Evolutionary conservation across 148 eudicot species (phyloP).

Genomic region (Silene conica): DNA sequence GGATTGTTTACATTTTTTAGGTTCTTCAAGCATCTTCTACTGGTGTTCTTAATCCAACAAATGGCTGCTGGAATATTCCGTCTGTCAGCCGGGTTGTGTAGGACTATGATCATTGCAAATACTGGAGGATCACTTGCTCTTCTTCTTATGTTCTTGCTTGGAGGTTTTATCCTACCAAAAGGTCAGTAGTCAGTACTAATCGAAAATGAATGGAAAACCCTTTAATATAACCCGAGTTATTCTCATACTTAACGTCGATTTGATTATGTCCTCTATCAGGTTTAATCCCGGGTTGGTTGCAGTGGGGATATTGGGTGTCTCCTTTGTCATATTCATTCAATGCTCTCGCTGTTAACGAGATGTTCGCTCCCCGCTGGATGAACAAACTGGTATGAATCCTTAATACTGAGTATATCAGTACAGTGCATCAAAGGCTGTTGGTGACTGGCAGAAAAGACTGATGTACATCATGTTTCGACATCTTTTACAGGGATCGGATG

Average conservation of each 20-base stretch:
- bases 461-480: background rate
- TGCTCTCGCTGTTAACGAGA: slow-evolving; percentile 77
- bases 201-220: background rate
- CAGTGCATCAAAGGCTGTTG: background rate
- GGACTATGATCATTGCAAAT: slow-evolving; percentile 87
- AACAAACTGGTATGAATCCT: slow-evolving; percentile 46
- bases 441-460: background rate
- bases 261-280: slow-evolving; percentile 28
- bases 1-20: slow-evolving; percentile 28
- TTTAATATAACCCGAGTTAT: background rate
- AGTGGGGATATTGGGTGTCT: slow-evolving; percentile 89
- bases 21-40: slow-evolving; percentile 79
- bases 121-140: slow-evolving; percentile 77
- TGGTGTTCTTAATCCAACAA: slow-evolving; percentile 83
- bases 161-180: slow-evolving; percentile 93
- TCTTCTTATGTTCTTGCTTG: slow-evolving; percentile 85
- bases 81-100: slow-evolving; percentile 66
- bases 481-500: slow-evolving; percentile 62
- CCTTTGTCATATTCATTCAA: slow-evolving; percentile 83
- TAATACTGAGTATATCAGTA: background rate
- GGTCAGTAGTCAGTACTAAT: slow-evolving; percentile 31
- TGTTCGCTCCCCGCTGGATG: slow-evolving; percentile 96
- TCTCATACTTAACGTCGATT: background rate
- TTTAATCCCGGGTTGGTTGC: slow-evolving; percentile 72
- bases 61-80: slow-evolving; percentile 97